phyloP scores from a whole-genome alignment of 148 eudicot genomes.

The Camellia lanceoleosa region DNA sequence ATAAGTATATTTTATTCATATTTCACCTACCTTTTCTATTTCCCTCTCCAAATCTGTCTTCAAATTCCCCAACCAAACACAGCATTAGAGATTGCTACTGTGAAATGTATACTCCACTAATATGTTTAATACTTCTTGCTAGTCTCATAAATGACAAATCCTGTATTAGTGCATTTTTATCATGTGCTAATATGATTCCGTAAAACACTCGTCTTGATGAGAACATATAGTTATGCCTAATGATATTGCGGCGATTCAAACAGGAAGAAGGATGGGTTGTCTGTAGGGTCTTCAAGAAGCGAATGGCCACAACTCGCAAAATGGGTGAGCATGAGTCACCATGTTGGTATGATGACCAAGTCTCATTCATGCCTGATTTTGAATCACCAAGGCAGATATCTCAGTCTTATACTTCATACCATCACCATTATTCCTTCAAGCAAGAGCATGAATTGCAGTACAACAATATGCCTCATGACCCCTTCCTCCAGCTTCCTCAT shows the following conservation, averaged over 20 bases:
- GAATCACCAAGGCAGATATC: constrained; percentile 52
- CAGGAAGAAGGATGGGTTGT: constrained; percentile 99
- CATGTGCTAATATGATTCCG: too few relatives aligned
- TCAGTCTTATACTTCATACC: constrained; percentile 41
- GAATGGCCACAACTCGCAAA: constrained; percentile 49
- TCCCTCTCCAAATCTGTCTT: too few relatives aligned
- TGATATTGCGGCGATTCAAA: neutral
- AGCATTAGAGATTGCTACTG: too few relatives aligned
- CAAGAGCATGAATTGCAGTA: constrained; percentile 55
- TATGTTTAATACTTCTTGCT: too few relatives aligned
- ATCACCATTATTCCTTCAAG: constrained; percentile 41
- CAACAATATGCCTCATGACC: constrained; percentile 39
- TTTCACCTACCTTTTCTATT: too few relatives aligned
- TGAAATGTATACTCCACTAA: too few relatives aligned
- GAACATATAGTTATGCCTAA: neutral
- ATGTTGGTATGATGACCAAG: constrained; percentile 76
- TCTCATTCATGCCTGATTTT: constrained; percentile 60
- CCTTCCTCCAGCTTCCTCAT: constrained; percentile 63
- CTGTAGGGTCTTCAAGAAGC: constrained; percentile 81
- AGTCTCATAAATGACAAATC: too few relatives aligned
- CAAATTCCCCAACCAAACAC: too few relatives aligned
- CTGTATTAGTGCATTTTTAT: too few relatives aligned
- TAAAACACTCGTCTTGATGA: neutral
- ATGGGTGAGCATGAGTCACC: constrained; percentile 50
- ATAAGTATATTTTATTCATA: too few relatives aligned